These are phyloP conservation scores for Hondaea fermentalgiana DNA, from an alignment of 108 stramenopile species.

Conservation along the genomic window DNA sequence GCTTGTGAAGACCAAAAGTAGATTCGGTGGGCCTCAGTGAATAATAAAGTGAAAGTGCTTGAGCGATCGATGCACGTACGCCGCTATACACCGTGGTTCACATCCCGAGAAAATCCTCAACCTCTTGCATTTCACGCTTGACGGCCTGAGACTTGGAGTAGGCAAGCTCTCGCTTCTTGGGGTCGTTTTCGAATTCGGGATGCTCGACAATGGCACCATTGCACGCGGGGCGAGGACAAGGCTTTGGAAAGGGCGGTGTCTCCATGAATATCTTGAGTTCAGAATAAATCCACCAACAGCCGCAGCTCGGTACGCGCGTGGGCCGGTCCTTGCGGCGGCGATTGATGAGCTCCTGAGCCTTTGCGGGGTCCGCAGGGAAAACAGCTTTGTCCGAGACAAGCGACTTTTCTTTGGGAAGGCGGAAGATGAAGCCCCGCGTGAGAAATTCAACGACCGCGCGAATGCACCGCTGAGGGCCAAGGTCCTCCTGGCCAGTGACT, in stretches of 20 bases:
- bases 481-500: neutral
- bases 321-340: neutral
- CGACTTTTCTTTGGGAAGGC: neutral
- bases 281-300: neutral
- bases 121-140: neutral
- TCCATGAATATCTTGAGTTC: neutral
- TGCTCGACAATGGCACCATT: neutral
- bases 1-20: neutral
- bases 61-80: too few species aligned
- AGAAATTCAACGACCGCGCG: neutral
- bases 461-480: neutral
- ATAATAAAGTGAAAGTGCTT: neutral
- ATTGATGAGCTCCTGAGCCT: neutral
- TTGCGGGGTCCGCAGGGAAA: neutral
- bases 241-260: neutral
- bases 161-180: neutral
- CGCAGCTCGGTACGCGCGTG: neutral
- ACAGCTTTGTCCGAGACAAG: neutral
- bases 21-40: neutral
- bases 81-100: neutral
- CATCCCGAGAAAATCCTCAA: neutral
- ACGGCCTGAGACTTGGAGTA: neutral
- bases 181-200: neutral
- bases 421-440: constrained; percentile 3
- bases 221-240: neutral